Evolutionary conservation across 106 monocot species (phyloP).

Genomic region (Ottelia alismoides): DNA sequence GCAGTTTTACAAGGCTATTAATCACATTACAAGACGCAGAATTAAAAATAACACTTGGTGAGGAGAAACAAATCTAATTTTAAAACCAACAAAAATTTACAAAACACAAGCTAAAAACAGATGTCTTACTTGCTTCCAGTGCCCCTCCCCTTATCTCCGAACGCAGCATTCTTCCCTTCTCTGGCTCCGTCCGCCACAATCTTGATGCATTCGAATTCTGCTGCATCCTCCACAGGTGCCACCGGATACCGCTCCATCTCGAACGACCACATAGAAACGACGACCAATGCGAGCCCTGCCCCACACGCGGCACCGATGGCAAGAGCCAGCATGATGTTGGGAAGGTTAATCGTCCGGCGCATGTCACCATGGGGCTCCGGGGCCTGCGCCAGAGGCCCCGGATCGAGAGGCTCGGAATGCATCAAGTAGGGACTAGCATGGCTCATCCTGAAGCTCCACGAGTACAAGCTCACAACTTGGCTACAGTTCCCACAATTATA

Average conservation of each 20-base stretch:
- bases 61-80: too few relatives aligned
- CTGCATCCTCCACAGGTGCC: conserved; percentile 2
- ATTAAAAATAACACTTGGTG: too few relatives aligned
- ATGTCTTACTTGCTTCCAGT: too few relatives aligned
- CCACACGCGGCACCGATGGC: conserved; percentile 15
- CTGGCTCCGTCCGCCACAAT: conserved; percentile 1
- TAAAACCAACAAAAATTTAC: too few relatives aligned
- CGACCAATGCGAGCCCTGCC: conserved; percentile 1
- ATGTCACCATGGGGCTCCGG: conserved; percentile 3
- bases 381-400: conserved; percentile 14
- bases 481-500: conserved; percentile 24
- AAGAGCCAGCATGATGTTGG: conserved; percentile 26
- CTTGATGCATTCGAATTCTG: conserved; percentile 8
- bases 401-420: conserved; percentile 91
- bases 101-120: too few relatives aligned
- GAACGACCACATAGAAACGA: conserved; percentile 1
- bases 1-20: too few relatives aligned
- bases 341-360: conserved; percentile 4
- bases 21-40: too few relatives aligned
- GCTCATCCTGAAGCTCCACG: conserved; percentile 55
- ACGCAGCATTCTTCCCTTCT: too few relatives aligned
- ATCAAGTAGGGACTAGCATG: conserved; percentile 39
- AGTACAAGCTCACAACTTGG: conserved; percentile 24
- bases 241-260: conserved; percentile 4
- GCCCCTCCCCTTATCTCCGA: too few relatives aligned